These are phyloP conservation scores for Exidia glandulosa DNA, from an alignment of 768 basidiomycete species.

Conservation along the genomic window DNA sequence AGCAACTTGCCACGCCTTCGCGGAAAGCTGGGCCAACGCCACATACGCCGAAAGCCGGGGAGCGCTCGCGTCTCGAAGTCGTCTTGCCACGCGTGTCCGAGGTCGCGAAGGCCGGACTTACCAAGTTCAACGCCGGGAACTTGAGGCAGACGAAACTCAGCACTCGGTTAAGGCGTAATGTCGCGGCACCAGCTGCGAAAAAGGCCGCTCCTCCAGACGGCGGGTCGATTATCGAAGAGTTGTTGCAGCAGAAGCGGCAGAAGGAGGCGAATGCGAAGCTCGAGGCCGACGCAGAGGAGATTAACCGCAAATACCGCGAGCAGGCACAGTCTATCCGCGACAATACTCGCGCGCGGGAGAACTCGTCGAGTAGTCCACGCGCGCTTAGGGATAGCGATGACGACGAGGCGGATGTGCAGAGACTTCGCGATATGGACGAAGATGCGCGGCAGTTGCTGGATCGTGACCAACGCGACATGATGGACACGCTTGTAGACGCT, in stretches of 20 bases:
- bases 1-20: too few relatives aligned
- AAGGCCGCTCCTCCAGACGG: neutral
- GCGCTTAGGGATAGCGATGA: neutral
- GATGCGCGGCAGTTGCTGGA: constrained; percentile 6
- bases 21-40: too few relatives aligned
- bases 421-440: neutral
- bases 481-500: neutral
- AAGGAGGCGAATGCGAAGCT: constrained; percentile 19
- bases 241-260: constrained; percentile 13
- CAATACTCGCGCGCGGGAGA: neutral
- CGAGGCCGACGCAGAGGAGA: constrained; percentile 20
- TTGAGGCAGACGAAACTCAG: neutral
- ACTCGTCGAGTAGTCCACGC: neutral
- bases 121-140: neutral
- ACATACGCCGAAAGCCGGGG: neutral
- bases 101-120: neutral
- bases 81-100: neutral
- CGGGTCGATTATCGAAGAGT: constrained; percentile 7
- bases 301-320: constrained; percentile 12
- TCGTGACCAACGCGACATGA: constrained; percentile 9
- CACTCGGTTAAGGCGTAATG: neutral
- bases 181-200: neutral
- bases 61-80: neutral
- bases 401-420: neutral
- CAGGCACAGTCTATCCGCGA: neutral